These are phyloP conservation scores for Neurospora sp. DNA, from an alignment of 495 filamentous ascomycete species.

Conservation along the genomic window DNA sequence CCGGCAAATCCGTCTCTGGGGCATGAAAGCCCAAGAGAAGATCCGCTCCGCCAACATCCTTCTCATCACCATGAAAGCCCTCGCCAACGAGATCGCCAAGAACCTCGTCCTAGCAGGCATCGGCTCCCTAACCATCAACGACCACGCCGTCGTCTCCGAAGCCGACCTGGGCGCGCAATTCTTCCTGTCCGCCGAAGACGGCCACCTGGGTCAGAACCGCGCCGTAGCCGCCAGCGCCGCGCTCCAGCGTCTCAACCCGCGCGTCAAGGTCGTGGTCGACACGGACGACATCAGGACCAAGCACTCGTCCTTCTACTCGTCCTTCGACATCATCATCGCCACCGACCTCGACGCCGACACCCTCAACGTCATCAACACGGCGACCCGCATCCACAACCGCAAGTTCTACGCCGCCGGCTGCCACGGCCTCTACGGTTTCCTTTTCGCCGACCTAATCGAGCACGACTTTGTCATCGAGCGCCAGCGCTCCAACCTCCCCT, in stretches of 20 bases:
- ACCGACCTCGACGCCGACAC: constrained; percentile 69
- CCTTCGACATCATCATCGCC: constrained; percentile 84
- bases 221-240: constrained; percentile 72
- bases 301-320: constrained; percentile 57
- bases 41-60: constrained; percentile 87
- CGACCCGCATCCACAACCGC: constrained; percentile 60
- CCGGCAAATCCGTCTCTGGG: constrained; percentile 97
- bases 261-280: constrained; percentile 68
- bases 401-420: constrained; percentile 83
- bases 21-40: constrained; percentile 82
- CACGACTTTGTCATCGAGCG: constrained; percentile 86
- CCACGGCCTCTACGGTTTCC: constrained; percentile 89
- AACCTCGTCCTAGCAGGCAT: constrained; percentile 96
- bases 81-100: constrained; percentile 94
- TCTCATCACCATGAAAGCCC: constrained; percentile 74
- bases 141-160: constrained; percentile 65
- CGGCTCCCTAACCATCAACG: constrained; percentile 80
- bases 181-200: constrained; percentile 59
- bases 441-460: constrained; percentile 82
- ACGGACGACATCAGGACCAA: constrained; percentile 52
- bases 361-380: constrained; percentile 70
- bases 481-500: constrained; percentile 63
- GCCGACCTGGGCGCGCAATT: constrained; percentile 84
- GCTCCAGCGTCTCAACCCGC: constrained; percentile 78
- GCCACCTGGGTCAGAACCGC: constrained; percentile 69